A percentile compares a stretch with the other conserved stretches of the same genome.
Evolutionary conservation across 163 green algal genomes (phyloP).

Genomic region (Scenedesmus sp.): DNA sequence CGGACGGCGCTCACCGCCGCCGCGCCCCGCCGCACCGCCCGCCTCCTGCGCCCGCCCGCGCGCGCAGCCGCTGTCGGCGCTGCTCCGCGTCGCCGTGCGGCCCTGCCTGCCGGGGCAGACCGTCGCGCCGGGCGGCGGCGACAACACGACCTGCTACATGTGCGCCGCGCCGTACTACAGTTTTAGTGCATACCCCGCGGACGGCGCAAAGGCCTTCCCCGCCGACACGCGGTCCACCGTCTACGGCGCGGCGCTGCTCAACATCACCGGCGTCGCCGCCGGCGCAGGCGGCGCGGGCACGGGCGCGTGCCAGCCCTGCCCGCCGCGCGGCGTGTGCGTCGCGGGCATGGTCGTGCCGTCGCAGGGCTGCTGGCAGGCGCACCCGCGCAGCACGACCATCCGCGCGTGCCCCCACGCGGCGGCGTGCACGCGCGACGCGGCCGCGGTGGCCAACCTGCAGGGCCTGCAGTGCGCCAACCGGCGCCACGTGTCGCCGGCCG

Average conservation of each 20-base stretch:
- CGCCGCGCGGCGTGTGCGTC: not conserved
- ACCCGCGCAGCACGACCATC: not conserved
- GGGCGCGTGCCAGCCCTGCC: too few species aligned
- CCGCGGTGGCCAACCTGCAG: not conserved
- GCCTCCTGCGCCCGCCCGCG: not conserved
- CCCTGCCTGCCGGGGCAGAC: slow-evolving; percentile 21
- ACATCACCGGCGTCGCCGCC: too few species aligned
- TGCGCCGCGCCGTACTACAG: slow-evolving; percentile 26
- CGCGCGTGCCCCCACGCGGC: not conserved
- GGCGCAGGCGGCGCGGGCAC: too few species aligned
- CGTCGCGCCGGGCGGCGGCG: too few species aligned
- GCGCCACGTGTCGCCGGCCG: not conserved
- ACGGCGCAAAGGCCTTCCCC: too few species aligned
- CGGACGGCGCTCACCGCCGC: too few species aligned
- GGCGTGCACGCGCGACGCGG: not conserved
- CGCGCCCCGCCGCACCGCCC: too few species aligned
- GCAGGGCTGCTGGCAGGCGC: not conserved
- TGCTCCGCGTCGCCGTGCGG: slow-evolving; percentile 2
- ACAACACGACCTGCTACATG: slow-evolving; percentile 7
- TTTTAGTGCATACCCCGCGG: slow-evolving; percentile 30
- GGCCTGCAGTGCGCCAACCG: not conserved
- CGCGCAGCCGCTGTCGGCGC: slow-evolving; percentile 3
- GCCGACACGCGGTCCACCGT: too few species aligned
- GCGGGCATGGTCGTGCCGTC: not conserved
- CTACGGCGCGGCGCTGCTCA: too few species aligned